Evolutionary conservation across 164 flowering plant species (phyloP).

Genomic region (Stephania yunnanensis): DNA sequence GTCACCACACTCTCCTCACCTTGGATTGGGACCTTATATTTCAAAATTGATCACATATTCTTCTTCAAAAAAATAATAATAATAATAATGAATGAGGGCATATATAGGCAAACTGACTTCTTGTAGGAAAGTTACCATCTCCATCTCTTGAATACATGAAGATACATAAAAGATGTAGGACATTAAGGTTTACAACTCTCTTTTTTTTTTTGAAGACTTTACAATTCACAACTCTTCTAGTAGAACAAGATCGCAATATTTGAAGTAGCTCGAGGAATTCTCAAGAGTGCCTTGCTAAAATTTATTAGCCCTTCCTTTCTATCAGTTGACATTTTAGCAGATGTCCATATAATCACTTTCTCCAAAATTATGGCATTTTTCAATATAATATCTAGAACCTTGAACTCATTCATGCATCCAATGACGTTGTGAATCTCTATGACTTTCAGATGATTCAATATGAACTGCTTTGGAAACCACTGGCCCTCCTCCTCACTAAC

Average conservation of each 20-base stretch:
- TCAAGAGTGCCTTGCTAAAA: background rate
- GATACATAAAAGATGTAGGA: too few relatives aligned
- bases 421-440: background rate
- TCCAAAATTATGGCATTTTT: constrained; percentile 12
- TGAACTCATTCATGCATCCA: constrained; percentile 1
- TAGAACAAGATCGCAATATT: background rate
- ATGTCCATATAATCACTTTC: constrained; percentile 1
- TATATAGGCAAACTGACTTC: too few relatives aligned
- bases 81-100: too few relatives aligned
- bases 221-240: too few relatives aligned
- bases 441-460: constrained; percentile 9
- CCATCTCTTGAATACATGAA: too few relatives aligned
- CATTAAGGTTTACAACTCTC: too few relatives aligned
- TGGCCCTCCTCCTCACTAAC: background rate
- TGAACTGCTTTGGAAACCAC: background rate
- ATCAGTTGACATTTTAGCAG: background rate
- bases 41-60: too few relatives aligned
- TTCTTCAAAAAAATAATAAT: too few relatives aligned
- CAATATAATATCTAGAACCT: constrained; percentile 5
- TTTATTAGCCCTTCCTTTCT: background rate
- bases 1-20: too few relatives aligned
- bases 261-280: background rate
- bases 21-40: too few relatives aligned
- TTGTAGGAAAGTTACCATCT: too few relatives aligned
- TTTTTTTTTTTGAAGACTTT: too few relatives aligned